Base-by-base conservation (phyloP, 2,329 filamentous ascomycete genomes). In the Aspergillus sp. region DNA sequence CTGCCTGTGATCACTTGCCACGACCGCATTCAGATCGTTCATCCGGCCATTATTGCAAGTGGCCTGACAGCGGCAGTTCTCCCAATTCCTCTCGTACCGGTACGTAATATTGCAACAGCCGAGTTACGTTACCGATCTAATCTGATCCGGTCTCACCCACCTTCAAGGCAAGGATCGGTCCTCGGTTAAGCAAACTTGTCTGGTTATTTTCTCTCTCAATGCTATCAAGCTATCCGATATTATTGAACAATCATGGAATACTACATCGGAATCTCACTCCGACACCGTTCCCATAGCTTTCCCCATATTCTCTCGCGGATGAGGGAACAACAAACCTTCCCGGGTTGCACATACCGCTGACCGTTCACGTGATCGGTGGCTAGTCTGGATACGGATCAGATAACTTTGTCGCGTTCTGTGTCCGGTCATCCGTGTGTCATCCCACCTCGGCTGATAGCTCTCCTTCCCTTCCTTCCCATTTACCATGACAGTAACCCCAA, bases 41-140 rank as follows among this genome's bases (percentile, higher is more conserved):
- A 52, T 30, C 52, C 49, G 47, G 55, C 10, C 32, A 13, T 13
- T 32, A 12, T 12, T 36, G 32, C 55, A 58, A 58, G 61, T 63
- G 61, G 58, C 45, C 58, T 63, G 61, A 63, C 54, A 52, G 48
- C 25, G 47, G 47, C 48, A 51, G 15, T 43, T 43, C 36, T 25
- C 21, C 23, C 28, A 39, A 32, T 15, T 15, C n/a, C 21, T 36
- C 23, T n/a, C 43, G 55, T 54, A 57, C 28, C 57, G 57, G 55
- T 58, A 58, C 49, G 57, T 61, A 56, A 62, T 38, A 41, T 38
- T 38, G n/a, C 32, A n/a, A 55, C 45, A 58, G 47, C 51, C 58
- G 58, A 56, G n/a, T 57, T 59, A 61, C 30, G 38, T 63, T 62
- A 64, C 61, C 61, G 55, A 69, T 69, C 67, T 69, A 69, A 69